Base-by-base conservation (phyloP, 1,139 yeast species). In the Scheffersomyces illinoinensis region DNA sequence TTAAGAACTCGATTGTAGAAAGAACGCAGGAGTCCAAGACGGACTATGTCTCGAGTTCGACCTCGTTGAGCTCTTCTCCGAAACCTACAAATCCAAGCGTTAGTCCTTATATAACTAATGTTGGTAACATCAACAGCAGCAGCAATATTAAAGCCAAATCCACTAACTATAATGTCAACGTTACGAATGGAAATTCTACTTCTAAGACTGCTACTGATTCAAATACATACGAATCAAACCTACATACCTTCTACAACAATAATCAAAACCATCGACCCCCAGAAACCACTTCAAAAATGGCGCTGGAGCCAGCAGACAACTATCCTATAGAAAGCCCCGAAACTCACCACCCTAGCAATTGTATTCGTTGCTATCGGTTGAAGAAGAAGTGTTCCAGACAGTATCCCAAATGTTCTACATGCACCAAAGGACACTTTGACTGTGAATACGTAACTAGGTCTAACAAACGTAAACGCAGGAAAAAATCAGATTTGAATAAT, bases 331-430 rank as follows among this genome's bases (percentile, higher is more conserved):
- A 70, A 56, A 59, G 59, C 26, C 70, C 72, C 7, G 67, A 66
- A 6, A 73, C 74, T 18, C 78, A 73, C 58, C 79, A 74, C 57
- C 68, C 76, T 10, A 73, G 71, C 60, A 78, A 77, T 68, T 78
- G 84, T 61, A 76, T 74, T 54, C 64, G 84, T 51, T 80, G 84
- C 66, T 79, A 80, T 60, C 64, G 81, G 47, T 68, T 79, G 58
- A 80, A 80, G 71, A 80, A 79, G 63, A 79, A 78, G 62, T 80
- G 84, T 58, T 72, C 75, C 58, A 66, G 82, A 56, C 73, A 72
- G 50, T 73, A 73, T 59, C 83, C 84, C 2, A 68, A 64, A 55
- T 80, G 84, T 60, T 63, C 71, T 33, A 75, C 77, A 61, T 80
- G 84, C 62, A 57, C 57, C 23, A 75, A 73, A 58, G 71, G 81